Base-by-base conservation (phyloP, 768 basidiomycete genomes). In the Mycena alexandri region DNA sequence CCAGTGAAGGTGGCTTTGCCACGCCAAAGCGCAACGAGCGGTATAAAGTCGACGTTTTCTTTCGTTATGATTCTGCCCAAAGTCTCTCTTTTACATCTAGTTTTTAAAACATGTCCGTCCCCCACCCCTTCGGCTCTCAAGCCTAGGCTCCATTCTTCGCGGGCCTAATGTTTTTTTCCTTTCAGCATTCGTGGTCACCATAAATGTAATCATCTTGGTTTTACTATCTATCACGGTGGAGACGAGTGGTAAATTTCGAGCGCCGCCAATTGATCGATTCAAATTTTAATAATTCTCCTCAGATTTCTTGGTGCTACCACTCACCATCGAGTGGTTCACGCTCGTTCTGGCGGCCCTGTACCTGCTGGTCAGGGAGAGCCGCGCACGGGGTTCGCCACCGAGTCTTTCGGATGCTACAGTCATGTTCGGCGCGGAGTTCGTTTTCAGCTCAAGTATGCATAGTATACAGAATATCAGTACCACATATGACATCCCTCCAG, bases 401-500 rank as follows among this genome's bases (percentile, higher is more conserved):
- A 47, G 46, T 34, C 25, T 53, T 22, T 36, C 22, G 3, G 25
- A 7, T 8, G 51, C 57, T 13, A 16, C 34, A 16, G 14, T 47
- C 19, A 60, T 61, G 53, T 68, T 68, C 38, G 36, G 16, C n/a
- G 4, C 38, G 12, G 38, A 63, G 29, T 50, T 50, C 6, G 12
- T 63, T 41, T 41, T 68, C 21, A 56, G 65, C 21, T 41, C 64
- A 50, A 48, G 71, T 72, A 44, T 11, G 62, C 11, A 13, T 3
- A 43, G 12, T 9, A 8, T 25, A 29, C 34, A 6, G n/a, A 36
- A 13, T 22, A 36, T 22, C 34, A 34, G 34, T 55, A 25, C 21
- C 36, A 11, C 36, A 22, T 24, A 19, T 65, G n/a, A 41, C 36
- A 29, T 34, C 51, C n/a, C 33, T 36, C 52, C n/a, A 78, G 77